These are phyloP conservation scores for Podospora comata DNA, from an alignment of 495 filamentous ascomycete genomes.

Conservation along the genomic window DNA sequence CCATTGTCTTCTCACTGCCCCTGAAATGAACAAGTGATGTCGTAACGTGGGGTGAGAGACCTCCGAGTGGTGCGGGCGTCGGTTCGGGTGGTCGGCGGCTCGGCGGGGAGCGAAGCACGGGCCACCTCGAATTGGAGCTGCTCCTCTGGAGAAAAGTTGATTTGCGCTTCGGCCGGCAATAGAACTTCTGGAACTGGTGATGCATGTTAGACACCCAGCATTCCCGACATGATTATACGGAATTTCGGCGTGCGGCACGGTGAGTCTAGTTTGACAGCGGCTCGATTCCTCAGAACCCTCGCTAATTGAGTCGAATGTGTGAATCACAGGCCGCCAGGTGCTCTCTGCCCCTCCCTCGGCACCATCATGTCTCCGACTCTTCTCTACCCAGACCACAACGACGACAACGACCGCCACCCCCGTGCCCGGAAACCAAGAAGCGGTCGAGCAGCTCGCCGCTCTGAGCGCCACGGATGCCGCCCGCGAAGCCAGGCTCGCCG, in stretches of 20 bases:
- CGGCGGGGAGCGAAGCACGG: slow-evolving; percentile 18
- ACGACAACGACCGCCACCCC: slow-evolving; percentile 18
- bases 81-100: background rate
- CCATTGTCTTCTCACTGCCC: background rate
- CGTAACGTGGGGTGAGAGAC: background rate
- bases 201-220: slow-evolving; percentile 19
- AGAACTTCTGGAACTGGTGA: slow-evolving; percentile 1
- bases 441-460: background rate
- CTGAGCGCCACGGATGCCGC: slow-evolving; percentile 8
- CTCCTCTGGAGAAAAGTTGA: slow-evolving; percentile 30
- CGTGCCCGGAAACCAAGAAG: background rate
- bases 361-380: slow-evolving; percentile 35
- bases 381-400: slow-evolving; percentile 23
- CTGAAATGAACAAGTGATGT: background rate
- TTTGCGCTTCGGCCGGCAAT: slow-evolving; percentile 14
- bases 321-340: slow-evolving; percentile 42
- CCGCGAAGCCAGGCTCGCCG: slow-evolving; percentile 10
- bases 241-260: slow-evolving; percentile 50
- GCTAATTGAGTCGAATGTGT: slow-evolving; percentile 21
- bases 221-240: slow-evolving; percentile 50
- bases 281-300: background rate
- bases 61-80: slow-evolving; percentile 6
- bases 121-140: slow-evolving; percentile 20
- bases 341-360: slow-evolving; percentile 37
- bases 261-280: slow-evolving; percentile 20